These are phyloP conservation scores for Podospora pseudopauciseta DNA, from an alignment of 495 filamentous ascomycete genomes.

Conservation along the genomic window DNA sequence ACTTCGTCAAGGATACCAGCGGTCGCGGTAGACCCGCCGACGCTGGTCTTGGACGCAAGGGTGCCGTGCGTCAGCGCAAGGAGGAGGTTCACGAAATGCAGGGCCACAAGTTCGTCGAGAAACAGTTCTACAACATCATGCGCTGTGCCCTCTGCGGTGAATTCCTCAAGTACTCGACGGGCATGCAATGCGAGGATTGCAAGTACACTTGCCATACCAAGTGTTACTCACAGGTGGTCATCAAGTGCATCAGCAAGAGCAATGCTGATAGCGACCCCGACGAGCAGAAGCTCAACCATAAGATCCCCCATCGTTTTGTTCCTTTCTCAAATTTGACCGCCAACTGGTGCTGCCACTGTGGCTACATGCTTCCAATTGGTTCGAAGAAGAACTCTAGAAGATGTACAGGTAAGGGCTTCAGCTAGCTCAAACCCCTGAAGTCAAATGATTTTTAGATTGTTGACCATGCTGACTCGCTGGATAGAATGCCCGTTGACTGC, in stretches of 20 bases:
- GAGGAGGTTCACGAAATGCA: slow-evolving; percentile 98
- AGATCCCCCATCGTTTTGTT: slow-evolving; percentile 95
- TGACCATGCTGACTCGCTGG: slow-evolving; percentile 21
- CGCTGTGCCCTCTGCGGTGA: slow-evolving; percentile 97
- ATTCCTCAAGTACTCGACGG: slow-evolving; percentile 95
- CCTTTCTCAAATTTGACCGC: slow-evolving; percentile 93
- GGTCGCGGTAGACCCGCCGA: slow-evolving; percentile 59
- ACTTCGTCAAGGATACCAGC: slow-evolving; percentile 67
- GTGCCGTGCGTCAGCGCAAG: slow-evolving; percentile 93
- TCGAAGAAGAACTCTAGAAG: slow-evolving; percentile 83
- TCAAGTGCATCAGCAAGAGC: slow-evolving; percentile 99
- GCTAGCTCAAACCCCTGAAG: slow-evolving; percentile 2
- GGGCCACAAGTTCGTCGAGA: slow-evolving; percentile 95
- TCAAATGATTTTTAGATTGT: neutral
- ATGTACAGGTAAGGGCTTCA: slow-evolving; percentile 64
- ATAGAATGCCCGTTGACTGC: slow-evolving; percentile 88
- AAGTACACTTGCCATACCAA: slow-evolving; percentile 98
- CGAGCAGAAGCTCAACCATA: slow-evolving; percentile 98
- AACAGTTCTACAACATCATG: slow-evolving; percentile 99
- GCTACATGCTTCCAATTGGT: slow-evolving; percentile 94
- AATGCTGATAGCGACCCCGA: slow-evolving; percentile 97
- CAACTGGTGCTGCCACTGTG: slow-evolving; percentile 99
- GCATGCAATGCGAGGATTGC: slow-evolving; percentile 99
- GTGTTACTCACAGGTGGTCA: slow-evolving; percentile 95
- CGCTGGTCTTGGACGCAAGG: slow-evolving; percentile 86